Base-by-base conservation (phyloP, 768 basidiomycete genomes). In the Tricholoma hemisulphureum region DNA sequence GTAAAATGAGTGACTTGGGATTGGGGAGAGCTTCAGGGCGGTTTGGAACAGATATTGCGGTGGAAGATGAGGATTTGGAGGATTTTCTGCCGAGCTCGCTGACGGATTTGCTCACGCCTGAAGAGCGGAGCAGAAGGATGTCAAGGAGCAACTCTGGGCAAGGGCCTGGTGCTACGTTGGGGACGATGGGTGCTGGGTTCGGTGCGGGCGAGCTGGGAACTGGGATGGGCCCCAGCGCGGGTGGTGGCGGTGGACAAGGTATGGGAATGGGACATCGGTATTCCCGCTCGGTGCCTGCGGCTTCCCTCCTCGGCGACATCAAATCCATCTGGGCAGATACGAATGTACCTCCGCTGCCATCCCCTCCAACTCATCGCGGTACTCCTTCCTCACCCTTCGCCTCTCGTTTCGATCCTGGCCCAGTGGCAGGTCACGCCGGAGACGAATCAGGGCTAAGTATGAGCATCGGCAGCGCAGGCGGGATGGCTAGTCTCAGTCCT, bases 61-160 rank as follows among this genome's bases (percentile, higher is more conserved):
- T 80, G 6, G 86, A 86, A 18, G 89, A 89, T 50, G 92, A 86
- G 45, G 91, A 95, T 62, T 67, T 92, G 49, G 93, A 94, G 66
- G 95, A 94, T 56, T 91, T 98, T 69, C 70, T 98, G 28, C 96
- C 96, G 0, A 87, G 90, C 55, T 91, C 88, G 4, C 75, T 98
- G 48, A 92, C 86, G 24, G 95, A 98, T 59, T 79, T 98, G 6
- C 77, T 98, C 48, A 96, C 95, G 0, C 91, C 92, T 0, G 89
- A 88, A 63, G 96, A 98, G 73, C 81, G 88, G 61, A 88, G 83
- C 29, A 78, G 95, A 29, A 77, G 94, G 43, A 87, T 93, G 82
- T 90, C 88, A 28, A 80, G 92, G 51, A 86, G 85, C n/a, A 84
- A 83, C 57, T 82, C 80, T 20, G 79, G 77, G 24, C 74, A 78